These are phyloP conservation scores for Rehmannia glutinosa DNA, from an alignment of 257 asterid species.

Conservation along the genomic window DNA sequence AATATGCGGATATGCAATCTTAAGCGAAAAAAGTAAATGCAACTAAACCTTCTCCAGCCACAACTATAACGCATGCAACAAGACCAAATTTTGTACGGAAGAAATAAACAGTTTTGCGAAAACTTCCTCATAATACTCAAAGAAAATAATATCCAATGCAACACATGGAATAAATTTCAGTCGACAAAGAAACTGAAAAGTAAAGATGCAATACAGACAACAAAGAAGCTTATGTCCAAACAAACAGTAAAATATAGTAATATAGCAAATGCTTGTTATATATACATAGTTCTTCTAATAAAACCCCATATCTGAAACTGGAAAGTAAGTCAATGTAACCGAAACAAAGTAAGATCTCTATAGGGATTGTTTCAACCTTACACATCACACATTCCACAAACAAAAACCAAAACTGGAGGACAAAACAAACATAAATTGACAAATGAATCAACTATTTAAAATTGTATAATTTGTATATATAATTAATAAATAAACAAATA, in stretches of 20 bases:
- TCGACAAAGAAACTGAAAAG: constrained; percentile 1
- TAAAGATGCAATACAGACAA: background rate
- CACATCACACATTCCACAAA: constrained; percentile 1
- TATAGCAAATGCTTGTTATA: background rate
- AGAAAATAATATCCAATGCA: constrained; percentile 2
- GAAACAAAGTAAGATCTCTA: background rate
- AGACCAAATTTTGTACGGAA: constrained; percentile 4
- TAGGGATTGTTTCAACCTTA: background rate
- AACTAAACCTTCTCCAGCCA: background rate
- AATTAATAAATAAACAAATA: background rate
- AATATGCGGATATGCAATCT: background rate
- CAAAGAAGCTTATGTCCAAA: background rate
- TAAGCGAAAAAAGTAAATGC: background rate
- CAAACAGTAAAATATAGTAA: background rate
- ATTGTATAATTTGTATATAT: background rate
- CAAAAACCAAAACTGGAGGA: background rate
- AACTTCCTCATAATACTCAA: background rate
- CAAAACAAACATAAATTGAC: background rate
- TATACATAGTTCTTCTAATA: background rate
- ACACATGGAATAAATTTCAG: constrained; percentile 12
- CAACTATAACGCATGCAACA: background rate
- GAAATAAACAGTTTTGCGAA: too few species aligned
- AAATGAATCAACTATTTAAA: background rate
- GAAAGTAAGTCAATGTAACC: background rate
- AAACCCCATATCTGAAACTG: background rate